phyloP scores from a whole-genome alignment of 176 grass and related monocot species.

The Carex littledalei region DNA sequence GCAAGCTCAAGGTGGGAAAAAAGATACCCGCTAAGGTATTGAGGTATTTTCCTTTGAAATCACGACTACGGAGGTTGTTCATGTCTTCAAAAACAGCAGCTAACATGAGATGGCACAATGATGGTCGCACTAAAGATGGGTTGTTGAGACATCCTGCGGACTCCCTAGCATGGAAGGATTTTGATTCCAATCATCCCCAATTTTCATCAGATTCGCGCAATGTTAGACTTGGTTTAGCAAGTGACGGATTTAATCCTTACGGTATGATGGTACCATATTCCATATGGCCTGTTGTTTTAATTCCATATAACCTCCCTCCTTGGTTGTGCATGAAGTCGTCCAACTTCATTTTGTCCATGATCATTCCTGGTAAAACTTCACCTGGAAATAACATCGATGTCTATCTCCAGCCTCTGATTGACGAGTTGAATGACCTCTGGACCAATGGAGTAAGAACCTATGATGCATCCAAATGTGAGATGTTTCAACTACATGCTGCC shows the following conservation, averaged over 20 bases:
- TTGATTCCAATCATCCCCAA: not conserved
- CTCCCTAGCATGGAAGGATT: not conserved
- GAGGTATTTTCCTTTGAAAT: constrained; percentile 28
- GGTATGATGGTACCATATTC: constrained; percentile 17
- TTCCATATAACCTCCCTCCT: not conserved
- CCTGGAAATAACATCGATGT: not conserved
- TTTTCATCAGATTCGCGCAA: not conserved
- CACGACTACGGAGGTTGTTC: constrained; percentile 22
- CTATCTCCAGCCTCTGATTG: not conserved
- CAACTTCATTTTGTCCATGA: not conserved
- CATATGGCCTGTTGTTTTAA: constrained; percentile 22
- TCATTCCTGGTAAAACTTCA: not conserved
- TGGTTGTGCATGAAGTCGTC: not conserved
- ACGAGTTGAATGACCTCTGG: not conserved
- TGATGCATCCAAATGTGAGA: constrained; percentile 3
- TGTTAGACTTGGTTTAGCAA: not conserved
- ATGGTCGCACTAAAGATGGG: constrained; percentile 13
- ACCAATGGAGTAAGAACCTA: not conserved
- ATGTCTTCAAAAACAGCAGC: not conserved
- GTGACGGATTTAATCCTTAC: not conserved
- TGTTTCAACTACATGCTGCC: not conserved
- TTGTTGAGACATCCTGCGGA: not conserved
- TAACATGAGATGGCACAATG: constrained; percentile 12
- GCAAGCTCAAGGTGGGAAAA: not conserved
- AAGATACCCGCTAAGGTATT: not conserved